Conservation (phyloP, 139 green algal genomes). For the Mesostigma viride region DNA sequence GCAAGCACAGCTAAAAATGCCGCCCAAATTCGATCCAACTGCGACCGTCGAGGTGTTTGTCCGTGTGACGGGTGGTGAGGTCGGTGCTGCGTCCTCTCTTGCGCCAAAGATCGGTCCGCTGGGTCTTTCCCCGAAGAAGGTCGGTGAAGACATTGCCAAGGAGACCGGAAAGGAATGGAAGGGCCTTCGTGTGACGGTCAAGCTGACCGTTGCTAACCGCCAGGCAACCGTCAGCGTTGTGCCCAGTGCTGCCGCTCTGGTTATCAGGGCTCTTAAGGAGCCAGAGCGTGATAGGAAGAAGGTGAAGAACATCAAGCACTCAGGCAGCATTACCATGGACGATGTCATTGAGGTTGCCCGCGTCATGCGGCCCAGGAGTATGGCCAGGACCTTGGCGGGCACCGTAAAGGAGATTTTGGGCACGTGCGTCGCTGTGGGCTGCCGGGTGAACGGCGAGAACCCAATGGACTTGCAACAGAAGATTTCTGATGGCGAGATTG, state of each 20-base stretch:
- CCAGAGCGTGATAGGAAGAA: constrained; percentile 33
- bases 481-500: constrained; percentile 43
- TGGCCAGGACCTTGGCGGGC: constrained; percentile 72
- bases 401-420: constrained; percentile 98
- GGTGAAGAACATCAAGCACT: constrained; percentile 98
- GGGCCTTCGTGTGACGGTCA: constrained; percentile 93
- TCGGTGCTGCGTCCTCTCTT: constrained; percentile 93
- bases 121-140: constrained; percentile 98
- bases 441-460: constrained; percentile 89
- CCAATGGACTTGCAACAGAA: constrained; percentile 78
- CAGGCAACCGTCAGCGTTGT: constrained; percentile 95
- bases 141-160: constrained; percentile 99
- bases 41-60: constrained; percentile 87
- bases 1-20: too few species aligned
- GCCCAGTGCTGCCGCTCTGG: constrained; percentile 81
- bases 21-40: constrained; percentile 91
- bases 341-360: constrained; percentile 92
- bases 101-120: constrained; percentile 98
- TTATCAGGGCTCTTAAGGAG: constrained; percentile 93
- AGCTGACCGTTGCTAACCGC: constrained; percentile 97
- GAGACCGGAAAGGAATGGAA: constrained; percentile 99
- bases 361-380: constrained; percentile 84
- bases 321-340: constrained; percentile 84
- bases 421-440: constrained; percentile 88
- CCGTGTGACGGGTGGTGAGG: constrained; percentile 90